Evolutionary conservation across 2,329 filamentous ascomycete species (phyloP).

Genomic region (Cercospora sp.): DNA sequence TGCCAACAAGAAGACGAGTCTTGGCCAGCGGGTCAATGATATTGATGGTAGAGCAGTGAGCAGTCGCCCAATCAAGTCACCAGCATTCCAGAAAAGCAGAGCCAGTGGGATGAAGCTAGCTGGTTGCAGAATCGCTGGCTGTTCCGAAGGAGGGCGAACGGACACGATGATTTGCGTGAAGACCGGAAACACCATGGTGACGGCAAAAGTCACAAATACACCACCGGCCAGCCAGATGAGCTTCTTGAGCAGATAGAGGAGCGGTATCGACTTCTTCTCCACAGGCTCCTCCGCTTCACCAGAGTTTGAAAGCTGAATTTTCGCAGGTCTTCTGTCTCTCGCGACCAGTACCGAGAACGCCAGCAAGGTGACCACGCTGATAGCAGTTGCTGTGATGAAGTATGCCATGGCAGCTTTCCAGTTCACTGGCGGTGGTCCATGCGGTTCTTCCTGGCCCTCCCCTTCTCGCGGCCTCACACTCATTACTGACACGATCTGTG

Average conservation of each 20-base stretch:
- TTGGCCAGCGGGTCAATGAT: conserved; percentile 61
- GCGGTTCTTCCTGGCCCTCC: conserved; percentile 18
- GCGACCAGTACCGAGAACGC: conserved; percentile 73
- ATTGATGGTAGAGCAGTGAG: conserved; percentile 60
- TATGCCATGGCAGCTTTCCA: conserved; percentile 81
- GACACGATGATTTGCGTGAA: conserved; percentile 64
- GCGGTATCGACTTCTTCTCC: conserved; percentile 46
- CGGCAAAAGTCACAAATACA: conserved; percentile 75
- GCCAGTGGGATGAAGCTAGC: conserved; percentile 83
- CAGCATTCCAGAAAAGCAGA: conserved; percentile 91
- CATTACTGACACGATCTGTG: conserved; percentile 82
- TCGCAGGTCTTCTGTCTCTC: conserved; percentile 28
- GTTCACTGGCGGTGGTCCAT: conserved; percentile 45
- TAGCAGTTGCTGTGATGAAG: conserved; percentile 80
- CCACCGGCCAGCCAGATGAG: conserved; percentile 75
- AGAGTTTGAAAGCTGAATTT: conserved; percentile 16
- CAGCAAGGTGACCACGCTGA: conserved; percentile 69
- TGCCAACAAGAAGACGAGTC: conserved; percentile 66
- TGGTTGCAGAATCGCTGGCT: conserved; percentile 64
- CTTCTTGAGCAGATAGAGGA: conserved; percentile 71
- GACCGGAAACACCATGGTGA: conserved; percentile 94
- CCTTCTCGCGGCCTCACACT: conserved; percentile 5
- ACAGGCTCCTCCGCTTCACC: conserved; percentile 11
- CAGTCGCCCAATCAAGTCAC: conserved; percentile 77
- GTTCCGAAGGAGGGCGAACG: conserved; percentile 44